These are phyloP conservation scores for Apophysomyces ossiformis DNA, from an alignment of 371 early-diverging fungal species.

Conservation along the genomic window DNA sequence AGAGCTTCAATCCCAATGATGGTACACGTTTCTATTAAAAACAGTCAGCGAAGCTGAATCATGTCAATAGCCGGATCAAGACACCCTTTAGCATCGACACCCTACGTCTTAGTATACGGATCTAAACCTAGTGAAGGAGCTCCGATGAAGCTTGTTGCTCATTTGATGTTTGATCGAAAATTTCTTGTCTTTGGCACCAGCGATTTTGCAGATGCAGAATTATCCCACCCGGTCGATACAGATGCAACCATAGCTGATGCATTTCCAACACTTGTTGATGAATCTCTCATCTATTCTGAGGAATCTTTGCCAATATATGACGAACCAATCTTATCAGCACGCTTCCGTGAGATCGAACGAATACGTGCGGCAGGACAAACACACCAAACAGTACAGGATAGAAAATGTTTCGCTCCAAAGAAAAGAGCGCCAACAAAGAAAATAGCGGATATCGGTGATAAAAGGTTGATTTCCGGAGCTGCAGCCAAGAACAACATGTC, in stretches of 20 bases:
- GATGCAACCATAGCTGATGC: background rate
- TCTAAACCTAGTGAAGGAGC: background rate
- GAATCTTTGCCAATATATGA: conserved; percentile 2
- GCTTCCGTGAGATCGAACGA: conserved; percentile 1
- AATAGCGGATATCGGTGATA: background rate
- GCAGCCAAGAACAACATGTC: background rate
- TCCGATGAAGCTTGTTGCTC: conserved; percentile 3
- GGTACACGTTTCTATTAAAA: background rate
- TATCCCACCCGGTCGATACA: background rate
- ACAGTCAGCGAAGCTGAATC: background rate
- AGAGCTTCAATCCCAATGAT: background rate
- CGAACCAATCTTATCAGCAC: background rate
- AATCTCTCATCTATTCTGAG: background rate
- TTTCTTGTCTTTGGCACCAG: background rate
- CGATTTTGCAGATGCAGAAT: background rate
- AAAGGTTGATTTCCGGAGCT: background rate
- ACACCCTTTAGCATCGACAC: background rate
- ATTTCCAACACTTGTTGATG: background rate
- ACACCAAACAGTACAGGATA: conserved; percentile 2
- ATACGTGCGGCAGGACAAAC: conserved; percentile 3
- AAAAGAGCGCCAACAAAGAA: conserved; percentile 2
- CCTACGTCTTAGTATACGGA: background rate
- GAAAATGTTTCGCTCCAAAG: background rate
- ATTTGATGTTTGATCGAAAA: conserved; percentile 10
- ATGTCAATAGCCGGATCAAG: conserved; percentile 2